Percentiles rank a stretch among this genome's conserved stretches.
phyloP scores from a whole-genome alignment of 305 asterid species.

The Salvia sclarea region DNA sequence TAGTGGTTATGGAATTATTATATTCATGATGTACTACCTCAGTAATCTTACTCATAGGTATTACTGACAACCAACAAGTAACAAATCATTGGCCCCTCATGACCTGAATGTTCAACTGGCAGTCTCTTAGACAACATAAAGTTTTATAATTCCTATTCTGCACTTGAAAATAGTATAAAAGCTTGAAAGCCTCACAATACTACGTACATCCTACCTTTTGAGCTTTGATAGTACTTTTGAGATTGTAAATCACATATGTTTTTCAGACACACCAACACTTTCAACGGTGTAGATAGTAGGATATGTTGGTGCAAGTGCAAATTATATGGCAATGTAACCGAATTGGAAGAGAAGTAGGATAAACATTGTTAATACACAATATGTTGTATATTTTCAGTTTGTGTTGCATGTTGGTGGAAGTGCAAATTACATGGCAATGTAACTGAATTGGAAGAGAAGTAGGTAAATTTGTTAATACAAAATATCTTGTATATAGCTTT shows the following conservation, averaged over 20 bases:
- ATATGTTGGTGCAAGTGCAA: background rate
- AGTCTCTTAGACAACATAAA: constrained; percentile 5
- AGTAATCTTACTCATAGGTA: constrained; percentile 2
- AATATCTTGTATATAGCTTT: background rate
- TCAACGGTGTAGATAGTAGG: background rate
- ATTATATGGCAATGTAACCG: background rate
- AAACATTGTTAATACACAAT: background rate
- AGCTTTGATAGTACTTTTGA: background rate
- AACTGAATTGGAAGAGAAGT: background rate
- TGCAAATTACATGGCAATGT: background rate
- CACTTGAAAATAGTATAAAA: background rate
- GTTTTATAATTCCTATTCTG: background rate
- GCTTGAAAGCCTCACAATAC: background rate
- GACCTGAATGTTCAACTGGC: background rate
- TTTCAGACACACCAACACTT: background rate
- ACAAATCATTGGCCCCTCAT: background rate
- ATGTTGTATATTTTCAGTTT: background rate
- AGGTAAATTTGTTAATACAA: background rate
- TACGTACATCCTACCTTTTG: background rate
- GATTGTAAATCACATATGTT: background rate
- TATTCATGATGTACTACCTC: constrained; percentile 9
- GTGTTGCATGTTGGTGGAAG: too few species aligned
- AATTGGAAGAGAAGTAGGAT: background rate
- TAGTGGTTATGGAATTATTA: constrained; percentile 13
- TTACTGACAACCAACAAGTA: too few species aligned